Evolutionary conservation across 148 eudicot genomes (phyloP).

Genomic region (Bassia scoparia): DNA sequence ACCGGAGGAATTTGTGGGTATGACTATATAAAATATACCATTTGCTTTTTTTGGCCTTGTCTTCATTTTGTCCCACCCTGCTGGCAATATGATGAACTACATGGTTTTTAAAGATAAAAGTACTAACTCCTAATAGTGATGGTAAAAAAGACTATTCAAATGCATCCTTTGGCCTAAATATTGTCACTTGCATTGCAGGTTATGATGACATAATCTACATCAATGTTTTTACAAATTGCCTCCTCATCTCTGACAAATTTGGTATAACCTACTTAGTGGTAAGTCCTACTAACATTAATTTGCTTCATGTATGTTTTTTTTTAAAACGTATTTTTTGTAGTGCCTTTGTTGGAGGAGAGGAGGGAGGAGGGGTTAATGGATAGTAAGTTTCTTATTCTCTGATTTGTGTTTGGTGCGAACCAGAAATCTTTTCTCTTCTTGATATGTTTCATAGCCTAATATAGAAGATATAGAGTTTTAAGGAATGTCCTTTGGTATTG

Average conservation of each 20-base stretch:
- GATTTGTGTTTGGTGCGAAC: neutral
- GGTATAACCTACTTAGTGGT: slow-evolving; percentile 93
- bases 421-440: neutral
- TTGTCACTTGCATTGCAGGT: slow-evolving; percentile 47
- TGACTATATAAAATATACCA: slow-evolving; percentile 8
- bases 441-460: neutral
- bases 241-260: slow-evolving; percentile 83
- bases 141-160: neutral
- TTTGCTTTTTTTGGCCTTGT: neutral
- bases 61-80: neutral
- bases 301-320: slow-evolving; percentile 14
- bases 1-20: slow-evolving; percentile 90
- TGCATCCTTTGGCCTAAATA: slow-evolving; percentile 11
- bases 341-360: no score
- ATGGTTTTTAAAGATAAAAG: neutral
- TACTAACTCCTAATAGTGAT: neutral
- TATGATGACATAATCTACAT: slow-evolving; percentile 83
- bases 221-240: slow-evolving; percentile 64
- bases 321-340: neutral
- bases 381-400: slow-evolving; percentile 1
- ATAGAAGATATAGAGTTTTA: neutral
- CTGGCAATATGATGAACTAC: neutral
- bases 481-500: neutral
- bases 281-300: slow-evolving; percentile 29
- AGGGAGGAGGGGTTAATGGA: neutral